Conservation (phyloP, 306 rosid genomes). For the Trifolium subterraneum region DNA sequence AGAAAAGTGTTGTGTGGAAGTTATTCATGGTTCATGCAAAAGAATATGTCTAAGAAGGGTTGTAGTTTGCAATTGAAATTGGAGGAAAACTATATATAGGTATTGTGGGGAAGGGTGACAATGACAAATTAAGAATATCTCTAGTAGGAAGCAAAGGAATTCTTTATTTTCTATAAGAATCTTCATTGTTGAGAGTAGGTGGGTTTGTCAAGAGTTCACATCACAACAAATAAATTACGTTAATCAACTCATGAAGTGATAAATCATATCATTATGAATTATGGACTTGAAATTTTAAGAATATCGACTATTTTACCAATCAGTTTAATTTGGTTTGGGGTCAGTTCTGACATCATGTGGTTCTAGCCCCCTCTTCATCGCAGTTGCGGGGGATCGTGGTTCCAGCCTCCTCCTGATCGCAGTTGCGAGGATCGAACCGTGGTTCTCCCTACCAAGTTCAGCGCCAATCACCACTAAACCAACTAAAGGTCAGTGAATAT, state of each 20-base stretch:
- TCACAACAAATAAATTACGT: conserved; percentile 33
- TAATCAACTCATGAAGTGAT: conserved; percentile 20
- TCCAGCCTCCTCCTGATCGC: no score
- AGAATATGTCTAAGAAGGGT: conserved; percentile 13
- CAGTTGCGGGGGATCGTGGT: no score
- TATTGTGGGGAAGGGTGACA: conserved; percentile 43
- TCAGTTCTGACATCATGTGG: no score
- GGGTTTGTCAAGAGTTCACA: conserved; percentile 31
- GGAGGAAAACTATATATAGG: conserved; percentile 47
- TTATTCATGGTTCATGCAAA: conserved; percentile 52
- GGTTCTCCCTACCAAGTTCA: no score
- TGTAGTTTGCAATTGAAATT: conserved; percentile 15
- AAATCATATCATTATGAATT: background rate
- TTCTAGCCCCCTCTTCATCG: no score
- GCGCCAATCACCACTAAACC: no score
- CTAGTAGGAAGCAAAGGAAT: conserved; percentile 63
- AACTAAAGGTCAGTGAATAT: no score
- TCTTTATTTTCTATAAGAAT: conserved; percentile 44
- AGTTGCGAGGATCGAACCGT: no score
- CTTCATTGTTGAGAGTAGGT: conserved; percentile 28
- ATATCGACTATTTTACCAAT: no score
- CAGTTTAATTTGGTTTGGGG: no score
- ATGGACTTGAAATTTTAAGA: no score
- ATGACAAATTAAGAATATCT: conserved; percentile 63
- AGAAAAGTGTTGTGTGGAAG: conserved; percentile 32